Evolutionary conservation across 495 filamentous ascomycete species (phyloP).

Genomic region (Aspergillus hancockii): DNA sequence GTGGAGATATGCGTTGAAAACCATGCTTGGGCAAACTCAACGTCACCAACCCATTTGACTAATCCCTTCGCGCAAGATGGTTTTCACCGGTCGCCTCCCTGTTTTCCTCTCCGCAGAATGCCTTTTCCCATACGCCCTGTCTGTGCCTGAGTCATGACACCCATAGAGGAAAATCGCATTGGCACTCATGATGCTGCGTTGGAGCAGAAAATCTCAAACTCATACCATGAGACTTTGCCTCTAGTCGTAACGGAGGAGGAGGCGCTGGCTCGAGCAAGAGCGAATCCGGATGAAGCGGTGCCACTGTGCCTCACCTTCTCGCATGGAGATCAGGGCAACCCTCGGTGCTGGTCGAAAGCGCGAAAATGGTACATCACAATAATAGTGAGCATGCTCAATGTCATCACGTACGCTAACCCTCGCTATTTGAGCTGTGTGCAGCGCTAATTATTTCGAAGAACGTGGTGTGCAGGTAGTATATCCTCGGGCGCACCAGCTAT

Average conservation of each 20-base stretch:
- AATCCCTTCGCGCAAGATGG: neutral
- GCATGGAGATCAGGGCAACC: constrained; percentile 41
- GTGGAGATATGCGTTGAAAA: neutral
- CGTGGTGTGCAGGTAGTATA: constrained; percentile 46
- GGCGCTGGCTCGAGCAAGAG: constrained; percentile 29
- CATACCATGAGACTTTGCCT: constrained; percentile 16
- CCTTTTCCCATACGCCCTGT: neutral
- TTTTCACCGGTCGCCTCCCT: neutral
- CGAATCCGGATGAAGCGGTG: constrained; percentile 27
- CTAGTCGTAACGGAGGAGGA: constrained; percentile 30
- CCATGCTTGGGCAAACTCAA: neutral
- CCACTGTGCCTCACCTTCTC: constrained; percentile 38
- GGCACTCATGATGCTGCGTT: neutral
- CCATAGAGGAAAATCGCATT: constrained; percentile 15
- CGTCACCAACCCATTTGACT: neutral
- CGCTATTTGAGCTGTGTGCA: neutral
- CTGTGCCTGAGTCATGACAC: neutral
- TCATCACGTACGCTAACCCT: constrained; percentile 42
- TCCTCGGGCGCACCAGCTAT: constrained; percentile 42
- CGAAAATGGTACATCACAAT: constrained; percentile 50
- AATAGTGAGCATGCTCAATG: constrained; percentile 40
- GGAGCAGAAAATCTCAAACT: constrained; percentile 16
- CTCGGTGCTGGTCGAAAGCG: constrained; percentile 48
- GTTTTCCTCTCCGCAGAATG: neutral
- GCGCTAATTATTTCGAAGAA: constrained; percentile 17